Conservation (phyloP, 2,329 filamentous ascomycete genomes). For the Samsoniella hepiali region DNA sequence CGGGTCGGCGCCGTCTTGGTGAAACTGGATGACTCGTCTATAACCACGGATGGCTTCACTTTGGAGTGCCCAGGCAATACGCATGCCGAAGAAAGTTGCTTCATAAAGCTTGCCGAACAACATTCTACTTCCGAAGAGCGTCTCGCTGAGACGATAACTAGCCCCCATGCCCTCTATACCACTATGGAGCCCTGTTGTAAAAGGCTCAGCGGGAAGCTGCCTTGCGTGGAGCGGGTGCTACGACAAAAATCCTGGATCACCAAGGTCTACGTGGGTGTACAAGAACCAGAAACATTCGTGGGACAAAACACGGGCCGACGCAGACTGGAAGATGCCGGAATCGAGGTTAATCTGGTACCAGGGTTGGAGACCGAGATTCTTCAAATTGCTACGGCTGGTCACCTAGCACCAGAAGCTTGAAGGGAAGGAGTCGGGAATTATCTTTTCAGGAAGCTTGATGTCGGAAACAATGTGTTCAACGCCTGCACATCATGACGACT, state of each 20-base stretch:
- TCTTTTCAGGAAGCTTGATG: neutral
- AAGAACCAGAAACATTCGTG: conserved; percentile 89
- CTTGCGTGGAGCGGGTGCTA: conserved; percentile 78
- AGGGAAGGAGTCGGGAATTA: neutral
- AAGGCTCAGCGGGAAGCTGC: conserved; percentile 68
- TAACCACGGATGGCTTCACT: conserved; percentile 83
- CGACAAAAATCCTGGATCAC: conserved; percentile 59
- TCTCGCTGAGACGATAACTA: conserved; percentile 42
- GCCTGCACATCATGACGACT: no score
- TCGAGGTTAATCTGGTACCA: conserved; percentile 67
- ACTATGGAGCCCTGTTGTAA: conserved; percentile 85
- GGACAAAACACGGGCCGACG: conserved; percentile 71
- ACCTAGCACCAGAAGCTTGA: conserved; percentile 36
- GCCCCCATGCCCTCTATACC: conserved; percentile 66
- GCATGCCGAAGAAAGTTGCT: conserved; percentile 90
- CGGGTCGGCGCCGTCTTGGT: conserved; percentile 90
- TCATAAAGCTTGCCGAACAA: conserved; percentile 64
- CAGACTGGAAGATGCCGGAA: conserved; percentile 67
- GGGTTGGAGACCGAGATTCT: conserved; percentile 82
- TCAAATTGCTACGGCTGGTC: conserved; percentile 77
- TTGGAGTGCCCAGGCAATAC: conserved; percentile 90
- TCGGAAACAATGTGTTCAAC: neutral
- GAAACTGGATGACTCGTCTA: conserved; percentile 49
- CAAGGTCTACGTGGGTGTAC: conserved; percentile 81
- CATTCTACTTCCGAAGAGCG: conserved; percentile 50